Conservation (phyloP, 805 yeast species). For the Saturnispora dispora region DNA sequence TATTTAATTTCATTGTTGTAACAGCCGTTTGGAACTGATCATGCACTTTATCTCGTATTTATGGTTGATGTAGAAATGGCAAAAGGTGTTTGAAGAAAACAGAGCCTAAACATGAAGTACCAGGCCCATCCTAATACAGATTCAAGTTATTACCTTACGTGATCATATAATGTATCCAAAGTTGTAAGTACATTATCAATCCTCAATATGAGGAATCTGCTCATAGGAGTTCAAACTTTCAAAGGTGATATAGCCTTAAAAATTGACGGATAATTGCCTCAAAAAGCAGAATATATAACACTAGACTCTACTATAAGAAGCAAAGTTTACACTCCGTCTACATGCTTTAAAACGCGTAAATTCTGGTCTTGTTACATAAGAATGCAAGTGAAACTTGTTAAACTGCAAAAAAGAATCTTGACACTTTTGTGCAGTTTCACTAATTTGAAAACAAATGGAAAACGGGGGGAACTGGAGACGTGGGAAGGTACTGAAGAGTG, state of each 20-base stretch:
- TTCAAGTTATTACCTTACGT: too few species aligned
- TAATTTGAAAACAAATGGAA: background rate
- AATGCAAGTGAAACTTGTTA: background rate
- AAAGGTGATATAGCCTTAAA: too few species aligned
- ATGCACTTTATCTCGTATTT: background rate
- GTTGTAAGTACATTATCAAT: too few species aligned
- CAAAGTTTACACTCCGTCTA: background rate
- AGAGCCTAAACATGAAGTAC: background rate
- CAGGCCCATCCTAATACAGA: too few species aligned
- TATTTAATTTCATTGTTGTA: background rate
- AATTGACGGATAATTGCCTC: too few species aligned
- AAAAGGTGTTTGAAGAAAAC: background rate
- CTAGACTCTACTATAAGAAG: too few species aligned
- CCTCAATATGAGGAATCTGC: too few species aligned
- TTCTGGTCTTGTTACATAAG: background rate
- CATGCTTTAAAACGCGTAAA: background rate
- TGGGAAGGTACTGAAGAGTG: background rate
- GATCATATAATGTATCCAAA: too few species aligned
- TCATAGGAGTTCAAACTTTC: too few species aligned
- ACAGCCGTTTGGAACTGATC: background rate
- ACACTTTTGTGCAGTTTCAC: background rate
- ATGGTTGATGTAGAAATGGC: background rate
- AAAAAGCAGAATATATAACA: too few species aligned
- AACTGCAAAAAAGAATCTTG: background rate
- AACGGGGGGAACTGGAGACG: conserved; percentile 1